Evolutionary conservation across 768 basidiomycete species (phyloP), one percentile per base, ranked within the genome.

Genomic region (Kockovaella imperatae): DNA sequence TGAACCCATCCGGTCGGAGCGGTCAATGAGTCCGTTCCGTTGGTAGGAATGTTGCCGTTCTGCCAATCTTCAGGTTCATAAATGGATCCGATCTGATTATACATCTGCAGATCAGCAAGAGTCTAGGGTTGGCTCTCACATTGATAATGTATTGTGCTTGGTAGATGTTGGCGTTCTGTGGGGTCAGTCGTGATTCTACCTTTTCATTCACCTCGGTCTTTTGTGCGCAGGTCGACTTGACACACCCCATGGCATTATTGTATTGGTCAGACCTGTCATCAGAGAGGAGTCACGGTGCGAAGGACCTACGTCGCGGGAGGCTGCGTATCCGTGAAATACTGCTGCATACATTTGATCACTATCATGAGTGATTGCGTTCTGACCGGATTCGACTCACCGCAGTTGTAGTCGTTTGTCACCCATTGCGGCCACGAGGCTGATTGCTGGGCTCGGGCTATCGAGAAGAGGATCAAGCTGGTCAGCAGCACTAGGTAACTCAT

Each of bases 371-470:
- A 36, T 18, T 10, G 20, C 8, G 38, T 39, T 39, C 20, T 8
- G 38, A 39, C 38, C 38, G 10, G 38, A 10, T 15, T 34, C 11
- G 8, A 48, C 57, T 15, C 17, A 54, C 57, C 57, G 29, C 57
- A 58, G 42, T 44, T 49, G 39, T 58, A 58, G 41, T 58, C 57
- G 35, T 58, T 58, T 11, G 53, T 54, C 8, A 58, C 57, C 57
- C 57, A 58, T 24, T 38, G 17, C 2, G 57, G 57, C 41, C 54
- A 58, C 8, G 24, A n/a, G n/a, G n/a, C n/a, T n/a, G n/a, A n/a
- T n/a, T n/a, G n/a, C n/a, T n/a, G n/a, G n/a, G n/a, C n/a, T n/a
- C n/a, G n/a, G n/a, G n/a, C n/a, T n/a, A n/a, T n/a, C n/a, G n/a
- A n/a, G n/a, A n/a, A n/a, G n/a, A n/a, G n/a, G n/a, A n/a, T n/a